Conservation (phyloP, 169 alveolate genomes). For the Plasmodium ovale region DNA sequence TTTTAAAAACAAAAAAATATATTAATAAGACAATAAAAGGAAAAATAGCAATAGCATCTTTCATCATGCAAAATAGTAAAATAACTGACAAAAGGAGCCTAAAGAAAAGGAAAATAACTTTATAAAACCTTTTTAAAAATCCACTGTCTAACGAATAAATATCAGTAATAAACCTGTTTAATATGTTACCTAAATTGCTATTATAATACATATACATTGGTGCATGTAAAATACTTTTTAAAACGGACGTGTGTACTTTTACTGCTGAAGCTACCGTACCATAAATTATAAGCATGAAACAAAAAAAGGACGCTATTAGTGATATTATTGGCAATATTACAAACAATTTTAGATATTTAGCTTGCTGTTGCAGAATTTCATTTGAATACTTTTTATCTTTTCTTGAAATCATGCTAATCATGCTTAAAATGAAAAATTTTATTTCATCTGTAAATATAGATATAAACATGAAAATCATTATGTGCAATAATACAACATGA, state of each 20-base stretch:
- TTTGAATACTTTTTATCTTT: conserved; percentile 29
- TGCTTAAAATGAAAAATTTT: conserved; percentile 36
- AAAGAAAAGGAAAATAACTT: conserved; percentile 67
- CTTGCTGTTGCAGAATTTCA: conserved; percentile 18
- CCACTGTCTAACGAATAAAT: conserved; percentile 78
- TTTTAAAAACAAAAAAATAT: conserved; percentile 54
- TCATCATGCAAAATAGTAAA: conserved; percentile 51
- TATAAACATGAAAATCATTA: conserved; percentile 50
- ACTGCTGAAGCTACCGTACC: conserved; percentile 79
- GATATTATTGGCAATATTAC: conserved; percentile 51
- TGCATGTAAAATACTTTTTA: conserved; percentile 54
- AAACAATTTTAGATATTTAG: conserved; percentile 27
- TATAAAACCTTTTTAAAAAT: conserved; percentile 78
- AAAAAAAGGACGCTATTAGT: conserved; percentile 34
- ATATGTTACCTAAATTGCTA: conserved; percentile 78
- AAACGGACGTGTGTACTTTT: conserved; percentile 73
- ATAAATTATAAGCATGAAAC: conserved; percentile 33
- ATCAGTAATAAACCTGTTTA: conserved; percentile 79
- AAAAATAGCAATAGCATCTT: conserved; percentile 70
- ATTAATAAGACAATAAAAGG: conserved; percentile 38
- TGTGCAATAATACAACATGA: conserved; percentile 5
- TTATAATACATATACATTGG: conserved; percentile 79
- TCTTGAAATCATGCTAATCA: conserved; percentile 65
- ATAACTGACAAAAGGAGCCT: conserved; percentile 45
- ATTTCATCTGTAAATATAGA: conserved; percentile 64